These are phyloP conservation scores for Cladorrhinum sp. DNA, from an alignment of 2,329 filamentous ascomycete genomes.

Conservation along the genomic window DNA sequence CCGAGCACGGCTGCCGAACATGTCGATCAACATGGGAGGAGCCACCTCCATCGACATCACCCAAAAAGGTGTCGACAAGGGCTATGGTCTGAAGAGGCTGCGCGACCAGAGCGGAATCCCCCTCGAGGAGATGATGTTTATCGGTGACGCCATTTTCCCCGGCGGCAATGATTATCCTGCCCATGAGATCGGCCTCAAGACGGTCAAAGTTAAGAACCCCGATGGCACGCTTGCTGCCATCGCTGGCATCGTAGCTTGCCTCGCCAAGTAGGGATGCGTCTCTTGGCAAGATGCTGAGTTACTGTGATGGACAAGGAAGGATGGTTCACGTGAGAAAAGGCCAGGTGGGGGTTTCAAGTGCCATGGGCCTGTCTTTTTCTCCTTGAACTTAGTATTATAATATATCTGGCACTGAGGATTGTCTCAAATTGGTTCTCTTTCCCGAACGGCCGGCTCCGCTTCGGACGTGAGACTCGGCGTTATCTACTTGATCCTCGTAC, in stretches of 20 bases:
- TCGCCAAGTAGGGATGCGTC: background rate
- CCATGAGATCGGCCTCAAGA: background rate
- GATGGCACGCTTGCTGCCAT: conserved; percentile 2
- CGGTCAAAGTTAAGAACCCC: conserved; percentile 1
- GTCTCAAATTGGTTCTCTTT: too few relatives aligned
- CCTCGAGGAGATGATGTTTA: conserved; percentile 27
- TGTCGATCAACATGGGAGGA: conserved; percentile 42
- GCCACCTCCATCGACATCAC: conserved; percentile 41
- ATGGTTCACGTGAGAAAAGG: background rate
- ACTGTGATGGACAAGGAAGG: background rate
- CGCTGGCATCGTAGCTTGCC: background rate
- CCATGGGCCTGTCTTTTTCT: background rate
- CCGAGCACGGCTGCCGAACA: conserved; percentile 33
- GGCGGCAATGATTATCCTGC: conserved; percentile 30
- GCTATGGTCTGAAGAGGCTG: conserved; percentile 31
- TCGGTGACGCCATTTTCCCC: conserved; percentile 41
- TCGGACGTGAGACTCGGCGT: too few relatives aligned
- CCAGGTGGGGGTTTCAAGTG: background rate
- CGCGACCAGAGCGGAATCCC: conserved; percentile 32
- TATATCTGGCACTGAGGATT: too few relatives aligned
- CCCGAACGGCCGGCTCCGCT: too few relatives aligned
- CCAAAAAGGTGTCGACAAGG: conserved; percentile 39
- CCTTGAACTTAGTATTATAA: too few relatives aligned
- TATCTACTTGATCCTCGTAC: too few relatives aligned
- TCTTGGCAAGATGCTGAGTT: background rate